Evolutionary conservation across 106 monocot genomes (phyloP), one percentile per base, ranked within the genome.

Genomic region (Dioscorea zingiberensis): DNA sequence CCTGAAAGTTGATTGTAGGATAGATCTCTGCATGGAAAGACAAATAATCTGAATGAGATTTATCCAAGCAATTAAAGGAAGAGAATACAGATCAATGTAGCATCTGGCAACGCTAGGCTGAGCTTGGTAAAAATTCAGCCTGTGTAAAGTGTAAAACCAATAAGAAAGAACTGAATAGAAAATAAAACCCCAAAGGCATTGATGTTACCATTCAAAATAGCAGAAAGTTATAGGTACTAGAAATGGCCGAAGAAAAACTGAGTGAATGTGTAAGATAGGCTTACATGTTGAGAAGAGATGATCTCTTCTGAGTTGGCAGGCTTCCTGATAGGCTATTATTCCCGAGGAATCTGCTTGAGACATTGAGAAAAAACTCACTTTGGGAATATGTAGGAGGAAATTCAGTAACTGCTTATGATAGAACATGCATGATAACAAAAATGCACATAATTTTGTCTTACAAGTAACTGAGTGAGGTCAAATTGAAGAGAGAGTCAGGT

Each of bases 1-100:
- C 94, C 94, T 51, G 90, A 80, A 4, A 95, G 65, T 58, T 85
- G 69, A 73, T 95, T 91, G 73, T 95, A 95, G 16, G 94, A 95
- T 58, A 95, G 58, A 77, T 95, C 94, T 67, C 91, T 95, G 80
- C 66, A 83, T 46, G 38, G 46, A 75, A 62, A 69, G 13, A 38
- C 2, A 30, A 56, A 63, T 1, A 65, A 27, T n/a, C 12, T 51
- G 30, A 45, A 55, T 71, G 53, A 62, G 21, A 53, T 28, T 6
- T 38, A 6, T 6, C 1, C 38, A 38, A n/a, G 6, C 10, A 38
- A 38, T 38, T 38, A 38, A 38, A 38, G 4, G 21, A 1, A 58
- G 48, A 45, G 10, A 25, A 48, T 4, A 25, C 21, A 47, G 0
- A 25, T 1, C 22, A 5, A 65, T 26, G 25, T 7, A 16, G 27